Base-by-base conservation (phyloP, 2,329 filamentous ascomycete genomes). In the Colletotrichum chrysophilum region DNA sequence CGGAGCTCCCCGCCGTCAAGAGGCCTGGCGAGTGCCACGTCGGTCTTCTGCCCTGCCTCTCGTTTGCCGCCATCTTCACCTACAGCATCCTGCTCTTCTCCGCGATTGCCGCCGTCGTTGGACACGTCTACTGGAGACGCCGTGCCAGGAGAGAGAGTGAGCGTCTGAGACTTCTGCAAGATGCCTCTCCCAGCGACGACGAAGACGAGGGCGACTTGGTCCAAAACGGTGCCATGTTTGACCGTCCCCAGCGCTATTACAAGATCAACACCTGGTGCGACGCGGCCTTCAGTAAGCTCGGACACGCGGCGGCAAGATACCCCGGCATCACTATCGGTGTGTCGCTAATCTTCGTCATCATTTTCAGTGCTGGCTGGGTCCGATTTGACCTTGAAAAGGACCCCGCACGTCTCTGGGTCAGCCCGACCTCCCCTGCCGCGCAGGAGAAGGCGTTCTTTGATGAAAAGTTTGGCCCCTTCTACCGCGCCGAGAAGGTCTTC, bases 381-480 rank as follows among this genome's bases (percentile, higher is more conserved):
- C 91, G 92, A 60, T 99, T 99, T 81, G 90, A 94, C n/a, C 89
- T 99, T 43, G 97, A 98, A 84, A 94, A 89, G 26, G 94, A 98
- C 77, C 97, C 97, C 7, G 97, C 97, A 13, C 93, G 94, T 64
- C 88, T 99, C 10, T 99, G 97, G 97, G 97, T 99, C n/a, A 96
- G 96, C 80, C 97, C 97, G 9, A 94, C 94, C 10, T 98, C 97
- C 5, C 91, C 93, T 65, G 96, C 97, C 24, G 97, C 97, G 0
- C 91, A 95, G 82, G 96, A 99, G 83, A 99, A 99, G 86, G 90
- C 91, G 2, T 99, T 97, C 82, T 99, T 98, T 78, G 97, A 99
- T 82, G 84, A 91, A 43, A 96, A 95, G 79, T 99, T 99, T 82
- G 97, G 97, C 0, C 96, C 96, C 0, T 99, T 99, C 82, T 99